Evolutionary conservation across 768 basidiomycete species (phyloP), one percentile per base, ranked within the genome.

Genomic region (Strobilomyces confusus): DNA sequence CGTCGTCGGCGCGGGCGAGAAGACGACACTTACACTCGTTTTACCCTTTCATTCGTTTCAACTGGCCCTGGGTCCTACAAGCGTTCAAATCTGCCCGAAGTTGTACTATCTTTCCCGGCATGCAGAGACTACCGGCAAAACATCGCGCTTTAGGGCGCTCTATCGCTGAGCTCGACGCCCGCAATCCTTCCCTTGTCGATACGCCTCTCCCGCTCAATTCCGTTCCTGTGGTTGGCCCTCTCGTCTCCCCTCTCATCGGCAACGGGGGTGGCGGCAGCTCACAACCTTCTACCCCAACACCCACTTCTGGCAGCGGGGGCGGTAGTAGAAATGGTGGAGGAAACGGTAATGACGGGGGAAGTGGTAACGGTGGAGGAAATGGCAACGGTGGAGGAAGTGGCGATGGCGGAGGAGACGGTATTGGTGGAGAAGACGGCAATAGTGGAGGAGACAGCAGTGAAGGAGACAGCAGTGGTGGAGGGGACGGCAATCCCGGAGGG

Each of bases 131-230:
- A n/a, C 12, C 54, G 29, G 38, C 29, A 25, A 55, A 50, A 38
- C 62, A 56, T 42, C 63, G 47, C 32, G 48, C 38, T 30, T 20
- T 62, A 19, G 42, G 36, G 15, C 59, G 54, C 36, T 56, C 47
- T 37, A 26, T 59, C 20, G 38, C 17, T 42, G 56, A 48, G 23
- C 64, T 73, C 32, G 60, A 71, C 11, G 68, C 66, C 44, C 76
- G 78, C 55, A 67, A 69, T 17, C 75, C 76, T 33, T 57, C 68
- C 2, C 73, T 75, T 56, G 63, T 75, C 37, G 69, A 70, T 33
- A 59, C 76, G 3, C 67, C 74, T 30, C 55, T 75, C 23, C 8
- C 48, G 25, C 8, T 51, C 22, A 9, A 33, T 51, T 69, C 75
- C 9, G 61, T 79, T 34, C 76, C 79, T 3, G 44, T 80, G 26